Evolutionary conservation across 495 filamentous ascomycete genomes (phyloP), one percentile per base, ranked within the genome.

Genomic region (Durotheca rogersii): DNA sequence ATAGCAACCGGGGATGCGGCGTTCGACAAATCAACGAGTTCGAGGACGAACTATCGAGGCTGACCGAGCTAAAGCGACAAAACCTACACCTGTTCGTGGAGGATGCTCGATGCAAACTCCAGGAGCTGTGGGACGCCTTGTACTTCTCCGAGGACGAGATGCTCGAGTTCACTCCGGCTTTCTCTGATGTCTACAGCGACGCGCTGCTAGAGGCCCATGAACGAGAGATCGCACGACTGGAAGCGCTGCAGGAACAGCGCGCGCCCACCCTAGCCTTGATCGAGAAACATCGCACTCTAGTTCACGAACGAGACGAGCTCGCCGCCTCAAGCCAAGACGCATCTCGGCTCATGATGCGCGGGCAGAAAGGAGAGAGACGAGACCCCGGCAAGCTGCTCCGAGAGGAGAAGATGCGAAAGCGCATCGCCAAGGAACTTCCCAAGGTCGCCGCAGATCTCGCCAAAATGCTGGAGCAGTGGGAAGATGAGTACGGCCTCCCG

Each of bases 61-160:
- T 99, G 36, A 93, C 92, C 53, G 90, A 96, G 60, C 76, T 97
- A 37, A 99, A 97, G 76, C 75, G 85, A 63, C 88, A 97, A 64
- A 96, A 97, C 56, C 73, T 99, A 40, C 90, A 96, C 67, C 69
- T 96, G 1, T 97, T 97, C 59, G 88, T 99, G 16, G 92, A 96
- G 60, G 91, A 96, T 72, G 87, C 92, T 12, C 82, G 94, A 31
- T 86, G 77, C 72, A 87, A 87, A 49, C 78, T 99, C 7, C 90
- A 94, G 62, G 91, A 93, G 59, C 80, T 99, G 1, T 99, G 93
- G 93, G 92, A 97, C 63, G 74, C 80, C 6, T 72, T 99, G 3
- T 97, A 90, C 69, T 89, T 90, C 64, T 95, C 90, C 0, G 93
- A 99, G 66, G 92, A 96, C 60, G 93, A 99, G 66, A 96, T 96